These are phyloP conservation scores for Monosporascus ibericus DNA, from an alignment of 2,329 filamentous ascomycete genomes.

Conservation along the genomic window DNA sequence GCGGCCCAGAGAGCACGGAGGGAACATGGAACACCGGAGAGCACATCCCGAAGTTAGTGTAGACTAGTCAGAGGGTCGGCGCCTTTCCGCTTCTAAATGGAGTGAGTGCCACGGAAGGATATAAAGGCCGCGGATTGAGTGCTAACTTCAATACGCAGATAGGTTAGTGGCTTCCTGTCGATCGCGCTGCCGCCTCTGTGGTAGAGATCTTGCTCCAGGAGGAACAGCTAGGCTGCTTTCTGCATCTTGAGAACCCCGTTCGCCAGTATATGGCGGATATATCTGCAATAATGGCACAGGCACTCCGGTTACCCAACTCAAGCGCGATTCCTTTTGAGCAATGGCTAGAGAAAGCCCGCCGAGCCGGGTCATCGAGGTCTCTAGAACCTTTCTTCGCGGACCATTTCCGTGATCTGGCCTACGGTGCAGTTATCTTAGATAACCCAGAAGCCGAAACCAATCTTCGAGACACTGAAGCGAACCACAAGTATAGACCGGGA, in stretches of 20 bases:
- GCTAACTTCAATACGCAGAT: slow-evolving; percentile 1
- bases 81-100: slow-evolving; percentile 12
- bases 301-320: slow-evolving; percentile 5
- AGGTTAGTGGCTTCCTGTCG: slow-evolving; percentile 15
- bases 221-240: slow-evolving; percentile 3
- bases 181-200: slow-evolving; percentile 11
- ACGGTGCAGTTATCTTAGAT: slow-evolving; percentile 12
- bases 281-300: slow-evolving; percentile 10
- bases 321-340: slow-evolving; percentile 5
- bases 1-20: slow-evolving; percentile 30
- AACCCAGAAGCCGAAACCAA: slow-evolving; percentile 8
- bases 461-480: slow-evolving; percentile 7
- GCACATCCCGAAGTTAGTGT: slow-evolving; percentile 36
- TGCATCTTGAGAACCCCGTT: slow-evolving; percentile 16
- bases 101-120: slow-evolving; percentile 1
- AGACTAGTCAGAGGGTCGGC: slow-evolving; percentile 30
- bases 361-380: slow-evolving; percentile 4
- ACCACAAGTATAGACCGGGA: slow-evolving; percentile 8
- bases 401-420: slow-evolving; percentile 12
- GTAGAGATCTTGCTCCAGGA: slow-evolving; percentile 5
- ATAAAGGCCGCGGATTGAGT: not conserved
- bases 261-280: slow-evolving; percentile 12
- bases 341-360: slow-evolving; percentile 10
- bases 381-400: slow-evolving; percentile 14
- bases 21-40: slow-evolving; percentile 41